Percentiles rank a stretch among this genome's conserved stretches.
Conservation (phyloP, 805 yeast species). For the Starmera quercuum region DNA sequence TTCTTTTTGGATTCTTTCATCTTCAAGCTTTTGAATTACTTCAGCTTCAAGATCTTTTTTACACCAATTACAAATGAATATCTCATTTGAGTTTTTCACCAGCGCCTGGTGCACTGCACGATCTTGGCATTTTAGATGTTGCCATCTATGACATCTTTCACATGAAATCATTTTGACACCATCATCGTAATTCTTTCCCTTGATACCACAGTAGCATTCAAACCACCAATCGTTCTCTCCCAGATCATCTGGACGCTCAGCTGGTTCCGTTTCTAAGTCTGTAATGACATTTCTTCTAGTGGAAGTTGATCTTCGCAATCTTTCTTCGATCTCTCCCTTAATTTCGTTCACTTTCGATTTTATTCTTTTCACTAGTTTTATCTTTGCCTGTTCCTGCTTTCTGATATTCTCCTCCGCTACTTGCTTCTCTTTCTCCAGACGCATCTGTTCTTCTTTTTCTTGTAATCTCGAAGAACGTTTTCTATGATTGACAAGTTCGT, state of each 20-base stretch:
- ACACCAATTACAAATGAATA: conserved; percentile 21
- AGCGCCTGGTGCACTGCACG: conserved; percentile 19
- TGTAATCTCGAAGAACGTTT: conserved; percentile 70
- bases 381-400: conserved; percentile 30
- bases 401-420: conserved; percentile 12
- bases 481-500: conserved; percentile 54
- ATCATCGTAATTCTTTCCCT: conserved; percentile 27
- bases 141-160: conserved; percentile 30
- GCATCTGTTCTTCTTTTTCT: conserved; percentile 55
- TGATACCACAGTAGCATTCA: conserved; percentile 29
- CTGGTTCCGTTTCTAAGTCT: background rate
- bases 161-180: conserved; percentile 26
- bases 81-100: conserved; percentile 17
- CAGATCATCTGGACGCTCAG: conserved; percentile 21
- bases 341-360: conserved; percentile 14
- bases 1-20: conserved; percentile 11
- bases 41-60: conserved; percentile 18
- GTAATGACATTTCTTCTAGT: conserved; percentile 11
- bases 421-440: conserved; percentile 36
- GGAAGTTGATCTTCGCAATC: conserved; percentile 10
- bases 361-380: conserved; percentile 28
- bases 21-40: conserved; percentile 13
- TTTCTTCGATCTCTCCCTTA: conserved; percentile 18
- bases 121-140: conserved; percentile 28
- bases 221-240: conserved; percentile 26